Evolutionary conservation across 306 rosid species (phyloP), one percentile per base, ranked within the genome.

Genomic region (Cucumis cinereus): DNA sequence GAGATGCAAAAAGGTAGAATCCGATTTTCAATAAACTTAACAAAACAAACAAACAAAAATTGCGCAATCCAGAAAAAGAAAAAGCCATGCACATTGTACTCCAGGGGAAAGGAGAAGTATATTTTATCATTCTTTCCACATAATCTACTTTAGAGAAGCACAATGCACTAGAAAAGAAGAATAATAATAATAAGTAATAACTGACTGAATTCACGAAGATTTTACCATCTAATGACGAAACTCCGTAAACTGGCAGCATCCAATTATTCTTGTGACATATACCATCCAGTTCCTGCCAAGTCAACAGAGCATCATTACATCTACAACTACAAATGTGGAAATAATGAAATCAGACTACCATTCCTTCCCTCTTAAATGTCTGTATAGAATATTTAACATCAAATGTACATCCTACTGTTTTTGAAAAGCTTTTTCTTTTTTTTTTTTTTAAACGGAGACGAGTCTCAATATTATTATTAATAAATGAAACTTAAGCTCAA

Each of bases 241-340:
- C 66, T 38, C 50, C 75, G 79, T 87, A 89, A 75, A 81, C 84
- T 49, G 92, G 94, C 35, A 85, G 62, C 60, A 78, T 33, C 94
- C 92, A 88, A 76, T 80, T 61, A 77, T 84, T 86, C 77, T 74
- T 64, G 30, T 54, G 49, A 54, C 88, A 86, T 56, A 76, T 53
- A n/a, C 49, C 81, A 66, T 86, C 90, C 72, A 86, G 28, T 78
- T 84, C 88, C 88, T 86, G 90, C 71, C 58, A 78, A 43, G 19
- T 60, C 41, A 77, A 57, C 35, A 73, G 9, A 67, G 38, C 60
- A 38, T 33, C 16, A 74, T 33, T 19, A 55, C 55, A 73, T 35
- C 4, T 45, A 41, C 36, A 38, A 62, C 23, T 40, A 33, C 8
- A 8, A 45, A 49, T 24, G 50, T 80, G 50, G 22, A 33, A 52